These are phyloP conservation scores for Penicillium sp. DNA, from an alignment of 2,329 filamentous ascomycete genomes.

Conservation along the genomic window DNA sequence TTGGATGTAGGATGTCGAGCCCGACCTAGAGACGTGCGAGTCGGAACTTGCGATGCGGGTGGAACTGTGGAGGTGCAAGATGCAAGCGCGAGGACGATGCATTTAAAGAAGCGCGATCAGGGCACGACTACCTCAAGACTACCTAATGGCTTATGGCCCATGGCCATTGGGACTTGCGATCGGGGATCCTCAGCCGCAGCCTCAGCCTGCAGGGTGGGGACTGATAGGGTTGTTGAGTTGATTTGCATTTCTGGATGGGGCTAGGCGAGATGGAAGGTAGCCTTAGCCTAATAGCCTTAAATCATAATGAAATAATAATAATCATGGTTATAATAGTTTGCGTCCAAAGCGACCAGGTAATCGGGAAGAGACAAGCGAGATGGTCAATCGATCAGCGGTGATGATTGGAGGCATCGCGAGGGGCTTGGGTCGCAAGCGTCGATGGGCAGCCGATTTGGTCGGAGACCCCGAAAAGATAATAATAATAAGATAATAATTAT, in stretches of 20 bases:
- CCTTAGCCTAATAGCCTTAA: too few species aligned
- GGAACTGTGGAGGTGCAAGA: conserved; percentile 22
- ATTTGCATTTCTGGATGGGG: conserved; percentile 14
- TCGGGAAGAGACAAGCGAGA: not conserved
- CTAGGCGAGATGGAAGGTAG: not conserved
- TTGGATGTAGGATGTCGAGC: not conserved
- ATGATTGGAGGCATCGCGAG: not conserved
- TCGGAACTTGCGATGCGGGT: conserved; percentile 4
- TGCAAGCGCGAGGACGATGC: conserved; percentile 4
- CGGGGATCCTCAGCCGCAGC: conserved; percentile 17
- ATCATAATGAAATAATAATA: too few species aligned
- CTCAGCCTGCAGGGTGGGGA: not conserved
- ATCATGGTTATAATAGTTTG: not conserved
- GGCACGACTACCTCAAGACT: not conserved
- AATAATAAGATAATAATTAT: not conserved
- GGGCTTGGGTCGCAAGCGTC: conserved; percentile 9
- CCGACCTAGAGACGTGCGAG: not conserved
- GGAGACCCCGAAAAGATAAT: conserved; percentile 14
- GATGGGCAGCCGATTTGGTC: conserved; percentile 17
- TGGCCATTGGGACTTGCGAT: not conserved
- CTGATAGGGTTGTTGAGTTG: conserved; percentile 9
- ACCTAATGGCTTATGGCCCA: not conserved
- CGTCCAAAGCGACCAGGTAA: not conserved
- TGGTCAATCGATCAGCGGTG: not conserved
- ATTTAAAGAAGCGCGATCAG: conserved; percentile 17